These are phyloP conservation scores for Flaveria sonorensis DNA, from an alignment of 129 eudicot species.

Conservation along the genomic window DNA sequence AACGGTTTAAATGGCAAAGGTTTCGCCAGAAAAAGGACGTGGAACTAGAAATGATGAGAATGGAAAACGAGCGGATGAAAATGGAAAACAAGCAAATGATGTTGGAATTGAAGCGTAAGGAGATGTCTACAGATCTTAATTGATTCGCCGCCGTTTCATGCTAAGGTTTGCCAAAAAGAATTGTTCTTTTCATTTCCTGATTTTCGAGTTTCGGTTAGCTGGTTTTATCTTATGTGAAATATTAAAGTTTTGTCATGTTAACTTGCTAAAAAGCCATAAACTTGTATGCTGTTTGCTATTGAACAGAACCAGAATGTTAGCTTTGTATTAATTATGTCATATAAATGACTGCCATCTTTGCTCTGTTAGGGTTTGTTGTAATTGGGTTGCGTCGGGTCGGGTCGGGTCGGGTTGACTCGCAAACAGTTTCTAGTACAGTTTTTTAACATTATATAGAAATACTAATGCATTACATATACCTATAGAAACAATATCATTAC, in stretches of 20 bases:
- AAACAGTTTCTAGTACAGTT: background rate
- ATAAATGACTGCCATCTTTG: slow-evolving; percentile 16
- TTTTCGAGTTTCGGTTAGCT: slow-evolving; percentile 24
- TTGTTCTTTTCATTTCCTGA: background rate
- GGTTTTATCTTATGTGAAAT: slow-evolving; percentile 14
- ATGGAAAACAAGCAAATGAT: slow-evolving; percentile 81
- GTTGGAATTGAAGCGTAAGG: slow-evolving; percentile 76
- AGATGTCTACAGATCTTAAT: slow-evolving; percentile 46
- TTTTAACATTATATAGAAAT: no score
- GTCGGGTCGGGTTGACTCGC: background rate
- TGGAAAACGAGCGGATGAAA: slow-evolving; percentile 80
- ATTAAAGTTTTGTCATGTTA: slow-evolving; percentile 18
- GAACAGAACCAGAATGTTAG: slow-evolving; percentile 3
- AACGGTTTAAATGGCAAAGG: slow-evolving; percentile 80
- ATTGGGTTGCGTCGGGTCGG: background rate
- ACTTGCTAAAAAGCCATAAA: slow-evolving; percentile 7
- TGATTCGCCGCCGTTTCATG: slow-evolving; percentile 21
- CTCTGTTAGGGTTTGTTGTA: slow-evolving; percentile 3
- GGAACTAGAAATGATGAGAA: slow-evolving; percentile 69
- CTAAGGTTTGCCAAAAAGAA: slow-evolving; percentile 1
- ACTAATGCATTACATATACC: background rate
- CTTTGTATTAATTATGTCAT: slow-evolving; percentile 15
- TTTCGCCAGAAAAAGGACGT: slow-evolving; percentile 64
- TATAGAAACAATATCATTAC: background rate
- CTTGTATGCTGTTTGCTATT: slow-evolving; percentile 22